phyloP scores from a whole-genome alignment of 2,329 filamentous ascomycete genomes.

The Huntiella omanensis region DNA sequence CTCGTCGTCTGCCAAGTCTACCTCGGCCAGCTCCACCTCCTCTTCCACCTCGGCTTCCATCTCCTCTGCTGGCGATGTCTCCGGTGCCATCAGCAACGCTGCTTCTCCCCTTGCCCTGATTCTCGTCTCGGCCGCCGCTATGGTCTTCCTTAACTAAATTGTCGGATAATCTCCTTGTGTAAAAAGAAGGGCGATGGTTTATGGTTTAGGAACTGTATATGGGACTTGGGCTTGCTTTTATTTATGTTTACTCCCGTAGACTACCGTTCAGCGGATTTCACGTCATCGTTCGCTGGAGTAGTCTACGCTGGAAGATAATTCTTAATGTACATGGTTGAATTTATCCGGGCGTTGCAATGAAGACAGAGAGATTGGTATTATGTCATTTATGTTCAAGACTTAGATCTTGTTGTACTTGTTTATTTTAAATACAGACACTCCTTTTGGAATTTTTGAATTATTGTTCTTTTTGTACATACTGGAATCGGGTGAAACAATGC shows the following conservation, averaged over 20 bases:
- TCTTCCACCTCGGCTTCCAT: conserved; percentile 8
- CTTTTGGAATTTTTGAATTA: too few species aligned
- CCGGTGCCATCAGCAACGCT: conserved; percentile 15
- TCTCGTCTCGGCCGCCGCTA: conserved; percentile 21
- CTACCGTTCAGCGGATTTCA: too few species aligned
- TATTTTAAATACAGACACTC: too few species aligned
- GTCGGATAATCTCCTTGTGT: not conserved
- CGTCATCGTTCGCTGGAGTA: too few species aligned
- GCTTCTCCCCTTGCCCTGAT: conserved; percentile 24
- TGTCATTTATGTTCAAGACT: too few species aligned
- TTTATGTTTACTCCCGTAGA: not conserved
- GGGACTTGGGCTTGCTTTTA: not conserved
- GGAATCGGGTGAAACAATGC: too few species aligned
- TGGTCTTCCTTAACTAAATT: conserved; percentile 25
- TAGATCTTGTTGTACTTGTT: too few species aligned
- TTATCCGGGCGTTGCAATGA: too few species aligned
- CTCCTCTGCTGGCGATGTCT: conserved; percentile 14
- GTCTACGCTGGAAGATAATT: too few species aligned
- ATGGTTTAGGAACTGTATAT: not conserved
- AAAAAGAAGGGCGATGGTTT: not conserved
- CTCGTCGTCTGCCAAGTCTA: conserved; percentile 12
- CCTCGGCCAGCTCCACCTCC: conserved; percentile 12
- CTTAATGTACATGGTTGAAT: too few species aligned
- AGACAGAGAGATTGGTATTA: not conserved
- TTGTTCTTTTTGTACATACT: too few species aligned